Evolutionary conservation across 2,329 filamentous ascomycete genomes (phyloP), one percentile per base, ranked within the genome.

Genomic region (Phialophora macrospora): DNA sequence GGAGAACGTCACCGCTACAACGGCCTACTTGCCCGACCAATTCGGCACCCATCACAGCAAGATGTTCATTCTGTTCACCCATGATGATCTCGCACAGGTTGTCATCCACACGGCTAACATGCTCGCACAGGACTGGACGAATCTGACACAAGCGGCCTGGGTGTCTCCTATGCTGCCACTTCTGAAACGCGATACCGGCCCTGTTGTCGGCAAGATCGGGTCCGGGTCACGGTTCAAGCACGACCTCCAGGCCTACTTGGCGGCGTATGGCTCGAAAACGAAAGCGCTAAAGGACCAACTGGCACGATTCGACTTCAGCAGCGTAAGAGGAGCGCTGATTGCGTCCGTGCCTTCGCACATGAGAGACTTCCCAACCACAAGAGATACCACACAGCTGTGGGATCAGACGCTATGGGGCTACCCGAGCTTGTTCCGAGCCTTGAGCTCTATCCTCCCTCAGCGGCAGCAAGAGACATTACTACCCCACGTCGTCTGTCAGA

Each of bases 71-170:
- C 77, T 96, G 3, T 82, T 96, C 67, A 85, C 90, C 4, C 88
- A 90, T 75, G 92, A 96, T 74, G 87, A 90, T 68, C 86, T 83
- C 0, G 90, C 89, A 0, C 90, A 96, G 55, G 80, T 97, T 5
- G 78, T 96, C 63, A 93, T 97, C 32, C 91, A 96, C 72, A 97
- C 93, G 0, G 92, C 93, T 20, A 97, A 97, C 72, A 92, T 96
- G 89, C 94, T 96, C n/a, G 74, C 83, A 3, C 87, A 88, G 62
- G 93, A 97, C 75, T 97, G 93, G 93, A 85, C 82, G 1, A 95
- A 95, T 71, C 91, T 96, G 90, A 90, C 88, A 0, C 92, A 97
- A 75, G 92, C 87, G 1, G 85, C 91, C 4, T 97, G 93, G 93
- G 82, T 80, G 57, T 94, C 91, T 0, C 91, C 91, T 0, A 74